A percentile compares a stretch with the other conserved stretches of the same genome.
Conservation (phyloP, 164 flowering plant genomes). For the Magnolia kwangsiensis region DNA sequence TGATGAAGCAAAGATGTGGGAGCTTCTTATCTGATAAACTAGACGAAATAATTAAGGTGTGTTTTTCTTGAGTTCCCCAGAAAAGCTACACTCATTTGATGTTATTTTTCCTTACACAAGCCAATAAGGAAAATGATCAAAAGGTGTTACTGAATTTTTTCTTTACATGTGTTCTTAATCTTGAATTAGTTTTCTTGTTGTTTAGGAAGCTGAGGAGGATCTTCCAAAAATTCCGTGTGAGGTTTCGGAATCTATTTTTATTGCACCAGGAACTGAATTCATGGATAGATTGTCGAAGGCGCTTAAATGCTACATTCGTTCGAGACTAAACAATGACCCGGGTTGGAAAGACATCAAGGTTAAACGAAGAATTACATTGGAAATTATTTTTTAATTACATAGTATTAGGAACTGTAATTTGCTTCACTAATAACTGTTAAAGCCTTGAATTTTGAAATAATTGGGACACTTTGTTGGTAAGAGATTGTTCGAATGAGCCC, state of each 20-base stretch:
- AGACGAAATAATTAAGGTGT: constrained; percentile 26
- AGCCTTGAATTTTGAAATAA: neutral
- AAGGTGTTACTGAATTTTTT: no score
- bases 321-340: constrained; percentile 20
- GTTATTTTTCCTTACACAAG: neutral
- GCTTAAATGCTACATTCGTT: constrained; percentile 26
- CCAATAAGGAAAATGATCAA: neutral
- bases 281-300: constrained; percentile 41
- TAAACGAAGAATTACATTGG: neutral
- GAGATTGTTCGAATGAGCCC: no score
- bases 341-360: constrained; percentile 41
- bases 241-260: constrained; percentile 41
- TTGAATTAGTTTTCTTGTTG: neutral
- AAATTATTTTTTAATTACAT: no score
- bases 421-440: neutral
- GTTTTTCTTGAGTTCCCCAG: neutral
- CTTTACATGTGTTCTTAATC: neutral
- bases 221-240: constrained; percentile 35
- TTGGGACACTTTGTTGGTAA: neutral
- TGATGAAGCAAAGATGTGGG: constrained; percentile 54
- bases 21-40: constrained; percentile 45
- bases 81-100: no score
- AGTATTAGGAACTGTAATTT: neutral
- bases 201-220: constrained; percentile 41
- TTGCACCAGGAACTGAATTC: constrained; percentile 58